Percentiles rank a stretch among this genome's conserved stretches.
phyloP scores from a whole-genome alignment of 305 asterid species.

The Rubia tinctorum region DNA sequence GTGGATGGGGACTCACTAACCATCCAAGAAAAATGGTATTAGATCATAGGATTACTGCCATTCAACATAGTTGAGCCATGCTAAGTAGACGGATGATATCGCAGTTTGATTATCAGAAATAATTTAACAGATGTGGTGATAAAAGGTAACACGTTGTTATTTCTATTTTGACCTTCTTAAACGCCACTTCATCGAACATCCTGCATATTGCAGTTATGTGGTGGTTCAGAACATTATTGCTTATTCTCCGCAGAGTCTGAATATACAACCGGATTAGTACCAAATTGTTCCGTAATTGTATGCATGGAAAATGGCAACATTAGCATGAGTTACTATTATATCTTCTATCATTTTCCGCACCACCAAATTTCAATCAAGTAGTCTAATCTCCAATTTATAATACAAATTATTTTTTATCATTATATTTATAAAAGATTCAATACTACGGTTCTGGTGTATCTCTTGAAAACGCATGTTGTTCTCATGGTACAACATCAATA shows the following conservation, averaged over 20 bases:
- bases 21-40: slow-evolving; percentile 78
- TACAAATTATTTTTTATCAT: slow-evolving; percentile 28
- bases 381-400: slow-evolving; percentile 38
- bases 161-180: slow-evolving; percentile 83
- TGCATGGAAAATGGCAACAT: slow-evolving; percentile 93
- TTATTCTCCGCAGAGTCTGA: slow-evolving; percentile 81
- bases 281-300: slow-evolving; percentile 83
- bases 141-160: slow-evolving; percentile 82
- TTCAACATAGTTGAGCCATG: slow-evolving; percentile 82
- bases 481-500: slow-evolving; percentile 64
- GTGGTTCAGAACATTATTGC: slow-evolving; percentile 86
- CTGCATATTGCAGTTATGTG: slow-evolving; percentile 90
- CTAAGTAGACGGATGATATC: slow-evolving; percentile 79
- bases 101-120: slow-evolving; percentile 72
- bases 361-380: slow-evolving; percentile 19
- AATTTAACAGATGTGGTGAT: slow-evolving; percentile 87
- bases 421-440: slow-evolving; percentile 29
- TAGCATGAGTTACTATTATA: slow-evolving; percentile 70
- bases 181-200: slow-evolving; percentile 90
- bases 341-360: slow-evolving; percentile 44
- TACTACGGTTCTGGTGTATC: slow-evolving; percentile 33
- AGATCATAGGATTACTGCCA: slow-evolving; percentile 76
- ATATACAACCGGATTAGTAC: slow-evolving; percentile 81
- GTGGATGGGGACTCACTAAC: slow-evolving; percentile 95
- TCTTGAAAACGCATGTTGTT: slow-evolving; percentile 27